phyloP scores from a whole-genome alignment of 1,139 yeast genomes.

The Pichia sp. region DNA sequence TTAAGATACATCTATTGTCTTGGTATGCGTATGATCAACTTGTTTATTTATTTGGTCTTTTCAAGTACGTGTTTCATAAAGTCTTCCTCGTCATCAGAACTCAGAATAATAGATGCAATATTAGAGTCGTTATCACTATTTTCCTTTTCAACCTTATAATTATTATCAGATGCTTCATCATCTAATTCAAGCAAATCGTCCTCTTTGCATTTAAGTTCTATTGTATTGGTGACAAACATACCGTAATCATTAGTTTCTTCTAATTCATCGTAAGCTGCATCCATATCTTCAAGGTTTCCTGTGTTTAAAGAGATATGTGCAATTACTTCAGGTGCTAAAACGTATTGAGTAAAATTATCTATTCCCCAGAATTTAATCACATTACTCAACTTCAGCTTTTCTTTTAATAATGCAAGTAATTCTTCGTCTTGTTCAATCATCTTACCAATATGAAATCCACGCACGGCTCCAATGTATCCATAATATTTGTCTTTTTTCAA shows the following conservation, averaged over 20 bases:
- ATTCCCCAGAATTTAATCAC: conserved; percentile 58
- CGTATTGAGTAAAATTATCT: conserved; percentile 49
- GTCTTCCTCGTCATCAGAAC: conserved; percentile 1
- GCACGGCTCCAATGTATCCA: conserved; percentile 57
- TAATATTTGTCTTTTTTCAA: conserved; percentile 42
- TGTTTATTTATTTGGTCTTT: not conserved
- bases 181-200: not conserved
- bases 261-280: conserved; percentile 41
- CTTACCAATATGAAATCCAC: conserved; percentile 37
- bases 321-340: conserved; percentile 59
- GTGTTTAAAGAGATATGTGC: conserved; percentile 47
- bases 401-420: conserved; percentile 31
- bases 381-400: conserved; percentile 31
- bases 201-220: not conserved
- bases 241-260: conserved; percentile 54
- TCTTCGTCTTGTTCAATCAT: conserved; percentile 37
- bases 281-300: conserved; percentile 31
- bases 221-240: conserved; percentile 6
- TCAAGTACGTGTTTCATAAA: not conserved
- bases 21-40: not conserved
- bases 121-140: not conserved
- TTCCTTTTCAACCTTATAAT: not conserved
- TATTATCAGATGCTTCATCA: not conserved
- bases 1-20: no score
- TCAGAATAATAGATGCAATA: not conserved